Evolutionary conservation across 1,284 basidiomycete species (phyloP), one percentile per base, ranked within the genome.

Genomic region (Porogramme epimiltina): DNA sequence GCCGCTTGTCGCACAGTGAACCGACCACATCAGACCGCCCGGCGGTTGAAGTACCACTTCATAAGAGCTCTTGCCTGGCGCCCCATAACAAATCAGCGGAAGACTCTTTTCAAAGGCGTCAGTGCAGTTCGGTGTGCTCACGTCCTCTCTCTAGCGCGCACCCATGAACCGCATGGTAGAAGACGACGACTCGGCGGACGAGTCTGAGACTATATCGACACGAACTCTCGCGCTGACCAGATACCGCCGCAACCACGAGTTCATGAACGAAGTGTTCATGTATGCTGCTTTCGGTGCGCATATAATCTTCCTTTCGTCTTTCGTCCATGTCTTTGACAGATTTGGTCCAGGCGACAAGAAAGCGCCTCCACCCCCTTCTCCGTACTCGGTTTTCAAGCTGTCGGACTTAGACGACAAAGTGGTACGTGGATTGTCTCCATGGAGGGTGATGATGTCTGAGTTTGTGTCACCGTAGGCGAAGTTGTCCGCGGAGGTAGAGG

Each of bases 201-300:
- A 91, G 58, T 71, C 78, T 16, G 87, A 91, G 48, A 73, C 76
- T 50, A 83, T 91, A 52, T 86, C 89, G 2, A 82, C 85, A 2
- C 78, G 87, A 26, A 81, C 87, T 2, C 73, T 91, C 10, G 86
- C 89, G 3, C 63, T 85, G 26, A 79, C 83, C 11, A 76, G 90
- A 33, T 92, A 90, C 64, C 80, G 78, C 56, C 79, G 89, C 10
- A 92, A 92, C 62, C 88, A 91, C 59, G 89, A 91, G 45, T 74
- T 85, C 58, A 90, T 91, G 87, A 85, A 87, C 61, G 86, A 88
- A 42, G 84, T 92, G 1, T 91, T 92, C 66, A 77, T 74, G 61
- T 75, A 79, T 55, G 87, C 89, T 19, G 85, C 85, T 0, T 85
- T 82, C 61, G 79, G 89, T 85, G 58, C 51, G 73, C 65, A 15